Conservation (phyloP, 805 yeast genomes). For the Candida methanosorbosa region DNA sequence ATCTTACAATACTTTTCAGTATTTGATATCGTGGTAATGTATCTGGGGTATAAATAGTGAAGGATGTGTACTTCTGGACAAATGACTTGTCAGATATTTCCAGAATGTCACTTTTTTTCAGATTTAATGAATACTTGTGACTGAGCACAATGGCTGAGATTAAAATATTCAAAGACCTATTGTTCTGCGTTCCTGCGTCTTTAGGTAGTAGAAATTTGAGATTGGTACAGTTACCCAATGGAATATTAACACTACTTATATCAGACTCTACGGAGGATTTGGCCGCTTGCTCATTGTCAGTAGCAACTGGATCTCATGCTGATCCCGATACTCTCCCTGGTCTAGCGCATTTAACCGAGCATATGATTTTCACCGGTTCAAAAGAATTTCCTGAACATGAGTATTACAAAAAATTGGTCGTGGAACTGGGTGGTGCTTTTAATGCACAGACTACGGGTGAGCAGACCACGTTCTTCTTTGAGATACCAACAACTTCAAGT, state of each 20-base stretch:
- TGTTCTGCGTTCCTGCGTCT: conserved; percentile 9
- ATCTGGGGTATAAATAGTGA: too few relatives aligned
- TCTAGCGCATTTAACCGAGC: conserved; percentile 86
- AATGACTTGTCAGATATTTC: too few relatives aligned
- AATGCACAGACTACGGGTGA: conserved; percentile 70
- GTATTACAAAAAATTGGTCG: conserved; percentile 33
- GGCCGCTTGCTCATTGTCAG: conserved; percentile 65
- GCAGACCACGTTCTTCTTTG: conserved; percentile 55
- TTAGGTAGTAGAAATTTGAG: conserved; percentile 29
- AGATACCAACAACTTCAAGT: conserved; percentile 34
- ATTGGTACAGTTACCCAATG: conserved; percentile 52
- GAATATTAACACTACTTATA: conserved; percentile 56
- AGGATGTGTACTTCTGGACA: too few relatives aligned
- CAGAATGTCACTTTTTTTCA: too few relatives aligned
- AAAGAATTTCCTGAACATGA: conserved; percentile 42
- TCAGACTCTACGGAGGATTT: conserved; percentile 64
- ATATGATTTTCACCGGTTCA: conserved; percentile 52
- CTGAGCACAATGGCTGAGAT: neutral
- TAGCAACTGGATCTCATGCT: conserved; percentile 71
- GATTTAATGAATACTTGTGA: too few relatives aligned
- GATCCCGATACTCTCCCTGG: conserved; percentile 72
- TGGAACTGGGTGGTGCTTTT: conserved; percentile 43
- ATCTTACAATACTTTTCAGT: neutral
- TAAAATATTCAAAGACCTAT: neutral
- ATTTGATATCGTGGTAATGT: neutral